These are phyloP conservation scores for Quercus engelmannii DNA, from an alignment of 306 rosid genomes.

Conservation along the genomic window DNA sequence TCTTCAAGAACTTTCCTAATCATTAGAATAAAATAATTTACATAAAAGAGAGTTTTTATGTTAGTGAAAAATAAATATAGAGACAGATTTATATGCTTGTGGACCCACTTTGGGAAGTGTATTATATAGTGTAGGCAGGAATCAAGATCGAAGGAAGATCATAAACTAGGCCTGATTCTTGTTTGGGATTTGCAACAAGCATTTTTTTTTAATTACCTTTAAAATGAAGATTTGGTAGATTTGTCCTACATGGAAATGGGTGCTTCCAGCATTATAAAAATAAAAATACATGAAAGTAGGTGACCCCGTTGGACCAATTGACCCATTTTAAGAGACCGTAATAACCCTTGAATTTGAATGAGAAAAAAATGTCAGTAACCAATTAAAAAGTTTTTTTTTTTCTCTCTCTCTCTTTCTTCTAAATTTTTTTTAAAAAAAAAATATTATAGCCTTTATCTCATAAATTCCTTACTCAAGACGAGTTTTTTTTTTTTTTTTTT, in stretches of 20 bases:
- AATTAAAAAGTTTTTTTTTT: not conserved
- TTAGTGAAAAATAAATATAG: not conserved
- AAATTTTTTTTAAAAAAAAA: too few relatives aligned
- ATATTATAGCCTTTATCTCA: too few relatives aligned
- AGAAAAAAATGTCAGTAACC: too few relatives aligned
- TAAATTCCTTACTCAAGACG: too few relatives aligned
- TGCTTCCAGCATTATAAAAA: not conserved
- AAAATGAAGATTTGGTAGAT: slow-evolving; percentile 35
- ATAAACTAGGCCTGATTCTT: slow-evolving; percentile 19
- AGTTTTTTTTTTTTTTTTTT: too few relatives aligned
- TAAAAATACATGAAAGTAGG: slow-evolving; percentile 14
- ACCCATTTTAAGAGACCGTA: not conserved
- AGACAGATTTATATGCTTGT: not conserved
- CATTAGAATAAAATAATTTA: not conserved
- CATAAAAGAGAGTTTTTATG: not conserved
- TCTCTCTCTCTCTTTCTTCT: not conserved
- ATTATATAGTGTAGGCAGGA: not conserved
- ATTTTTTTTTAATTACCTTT: slow-evolving; percentile 18
- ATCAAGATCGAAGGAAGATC: slow-evolving; percentile 28
- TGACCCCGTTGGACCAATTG: not conserved
- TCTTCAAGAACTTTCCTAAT: not conserved
- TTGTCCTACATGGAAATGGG: slow-evolving; percentile 39
- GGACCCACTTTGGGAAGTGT: slow-evolving; percentile 17
- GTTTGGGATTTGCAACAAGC: slow-evolving; percentile 32
- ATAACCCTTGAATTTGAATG: not conserved